These are phyloP conservation scores for Hygrophorus pudorinus DNA, from an alignment of 768 basidiomycete genomes.

Conservation along the genomic window DNA sequence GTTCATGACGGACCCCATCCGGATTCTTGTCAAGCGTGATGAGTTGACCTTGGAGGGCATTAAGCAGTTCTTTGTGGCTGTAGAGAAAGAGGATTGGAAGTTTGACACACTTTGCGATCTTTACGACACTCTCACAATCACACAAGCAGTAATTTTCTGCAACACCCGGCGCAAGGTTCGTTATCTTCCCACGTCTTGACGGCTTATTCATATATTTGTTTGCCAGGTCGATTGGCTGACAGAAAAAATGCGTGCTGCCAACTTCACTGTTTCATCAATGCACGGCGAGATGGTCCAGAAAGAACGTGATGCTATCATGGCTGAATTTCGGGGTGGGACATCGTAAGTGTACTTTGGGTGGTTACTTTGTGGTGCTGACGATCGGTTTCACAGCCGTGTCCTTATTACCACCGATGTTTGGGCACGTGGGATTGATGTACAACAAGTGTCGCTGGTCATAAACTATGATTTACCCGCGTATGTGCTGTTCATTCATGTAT, in stretches of 20 bases:
- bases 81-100: slow-evolving; percentile 99
- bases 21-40: slow-evolving; percentile 98
- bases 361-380: not conserved
- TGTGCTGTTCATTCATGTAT: slow-evolving; percentile 18
- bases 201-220: not conserved
- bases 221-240: slow-evolving; percentile 92
- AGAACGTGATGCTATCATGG: slow-evolving; percentile 94
- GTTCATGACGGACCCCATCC: slow-evolving; percentile 98
- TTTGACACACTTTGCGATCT: slow-evolving; percentile 96
- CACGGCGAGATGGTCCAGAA: slow-evolving; percentile 96
- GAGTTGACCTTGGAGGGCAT: slow-evolving; percentile 96
- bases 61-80: slow-evolving; percentile 96
- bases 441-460: slow-evolving; percentile 95
- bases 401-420: slow-evolving; percentile 95
- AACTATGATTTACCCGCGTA: slow-evolving; percentile 95
- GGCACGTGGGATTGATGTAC: slow-evolving; percentile 98
- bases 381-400: slow-evolving; percentile 68
- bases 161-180: slow-evolving; percentile 92
- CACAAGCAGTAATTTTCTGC: slow-evolving; percentile 98
- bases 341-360: slow-evolving; percentile 43
- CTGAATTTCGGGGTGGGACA: slow-evolving; percentile 88
- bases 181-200: slow-evolving; percentile 1
- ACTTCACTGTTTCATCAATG: slow-evolving; percentile 96
- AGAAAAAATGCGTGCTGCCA: slow-evolving; percentile 98
- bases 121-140: slow-evolving; percentile 97